A percentile compares a stretch with the other conserved stretches of the same genome.
phyloP scores from a whole-genome alignment of 768 basidiomycete genomes.

The Ramaria sp. region DNA sequence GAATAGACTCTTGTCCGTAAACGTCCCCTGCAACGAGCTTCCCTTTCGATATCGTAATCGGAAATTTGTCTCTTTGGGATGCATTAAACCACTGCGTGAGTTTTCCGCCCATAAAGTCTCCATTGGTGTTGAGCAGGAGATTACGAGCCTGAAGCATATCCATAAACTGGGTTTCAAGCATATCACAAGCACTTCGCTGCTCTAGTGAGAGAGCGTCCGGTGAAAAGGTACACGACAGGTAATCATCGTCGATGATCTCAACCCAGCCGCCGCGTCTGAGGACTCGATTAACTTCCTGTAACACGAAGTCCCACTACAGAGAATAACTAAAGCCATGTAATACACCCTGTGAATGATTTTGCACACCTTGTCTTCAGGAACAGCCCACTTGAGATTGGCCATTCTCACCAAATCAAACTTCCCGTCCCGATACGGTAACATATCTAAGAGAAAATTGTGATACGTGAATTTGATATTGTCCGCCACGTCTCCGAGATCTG shows the following conservation, averaged over 20 bases:
- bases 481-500: slow-evolving; percentile 16
- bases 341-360: neutral
- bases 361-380: slow-evolving; percentile 33
- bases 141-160: slow-evolving; percentile 1
- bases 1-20: neutral
- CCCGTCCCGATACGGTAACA: slow-evolving; percentile 49
- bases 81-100: neutral
- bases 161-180: neutral
- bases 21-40: neutral
- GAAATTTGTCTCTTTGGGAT: neutral
- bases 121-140: neutral
- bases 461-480: slow-evolving; percentile 13
- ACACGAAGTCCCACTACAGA: slow-evolving; percentile 43
- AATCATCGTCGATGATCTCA: slow-evolving; percentile 66
- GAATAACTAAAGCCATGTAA: neutral
- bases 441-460: slow-evolving; percentile 17
- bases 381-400: slow-evolving; percentile 51
- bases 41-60: neutral
- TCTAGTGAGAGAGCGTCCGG: neutral
- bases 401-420: slow-evolving; percentile 67
- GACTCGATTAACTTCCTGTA: slow-evolving; percentile 53
- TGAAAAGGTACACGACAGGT: slow-evolving; percentile 30
- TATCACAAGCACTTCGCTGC: neutral
- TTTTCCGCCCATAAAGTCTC: neutral
- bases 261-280: slow-evolving; percentile 49